Evolutionary conservation across 441 rosid genomes (phyloP), one percentile per base, ranked within the genome.

Genomic region (Brassica hybrid): DNA sequence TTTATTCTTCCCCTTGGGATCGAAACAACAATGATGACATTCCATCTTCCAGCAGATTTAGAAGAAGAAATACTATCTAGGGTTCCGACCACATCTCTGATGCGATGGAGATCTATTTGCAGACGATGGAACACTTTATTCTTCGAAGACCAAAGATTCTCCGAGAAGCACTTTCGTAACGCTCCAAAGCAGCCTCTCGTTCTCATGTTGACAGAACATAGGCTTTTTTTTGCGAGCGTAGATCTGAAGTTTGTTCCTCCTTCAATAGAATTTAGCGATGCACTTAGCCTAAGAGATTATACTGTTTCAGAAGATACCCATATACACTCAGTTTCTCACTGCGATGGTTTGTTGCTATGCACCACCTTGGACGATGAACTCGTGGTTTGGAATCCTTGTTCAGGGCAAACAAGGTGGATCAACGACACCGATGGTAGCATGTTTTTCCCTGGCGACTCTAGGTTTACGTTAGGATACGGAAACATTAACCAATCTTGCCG

Each of bases 281-380:
- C 13, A 8, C 45, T 30, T 14, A 1, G 3, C 70, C 13, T 73
- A 21, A 65, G 5, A 9, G 17, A 43, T 43, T 12, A 12, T 43
- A 1, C 3, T 43, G 5, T 43, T 11, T 56, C 18, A 9, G n/a
- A 11, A n/a, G 23, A 12, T 5, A 8, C 36, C 7, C 13, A 34
- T 54, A 36, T 43, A 43, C 0, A 4, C 2, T 0, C 0, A 7
- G 64, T 73, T 64, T 34, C 10, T n/a, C 76, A 73, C 17, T 73
- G 70, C 10, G 7, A 62, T 0, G 69, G 76, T 62, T 27, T 72
- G 13, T 72, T 62, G 68, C 8, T 62, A 32, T 73, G 77, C 71
- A 65, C 1, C 6, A 73, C 70, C 54, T 16, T 0, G 0, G 54
- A 32, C 1, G 1, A 34, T 0, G 17, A 5, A 50, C 54, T 9